These are phyloP conservation scores for Metarhizium guizhouense DNA, from an alignment of 2,329 filamentous ascomycete species.

Conservation along the genomic window DNA sequence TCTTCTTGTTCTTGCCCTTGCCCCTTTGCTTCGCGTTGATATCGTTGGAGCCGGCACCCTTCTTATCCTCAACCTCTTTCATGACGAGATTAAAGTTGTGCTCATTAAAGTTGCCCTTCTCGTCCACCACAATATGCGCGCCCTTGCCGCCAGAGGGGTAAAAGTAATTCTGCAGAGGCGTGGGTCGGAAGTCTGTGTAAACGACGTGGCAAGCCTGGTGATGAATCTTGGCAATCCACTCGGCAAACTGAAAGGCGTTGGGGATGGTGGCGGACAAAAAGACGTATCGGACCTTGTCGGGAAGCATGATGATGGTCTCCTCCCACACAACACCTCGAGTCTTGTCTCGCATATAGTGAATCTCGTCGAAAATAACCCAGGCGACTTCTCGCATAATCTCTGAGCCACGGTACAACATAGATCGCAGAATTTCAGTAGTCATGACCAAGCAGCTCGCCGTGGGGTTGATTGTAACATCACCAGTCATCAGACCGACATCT, in stretches of 20 bases:
- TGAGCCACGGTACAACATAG: conserved; percentile 95
- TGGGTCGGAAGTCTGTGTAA: conserved; percentile 96
- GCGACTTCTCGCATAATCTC: conserved; percentile 99
- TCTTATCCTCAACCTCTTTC: conserved; percentile 78
- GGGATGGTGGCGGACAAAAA: conserved; percentile 97
- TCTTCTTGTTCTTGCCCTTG: conserved; percentile 85
- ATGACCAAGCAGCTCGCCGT: conserved; percentile 97
- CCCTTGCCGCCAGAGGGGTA: conserved; percentile 89
- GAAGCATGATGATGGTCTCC: conserved; percentile 94
- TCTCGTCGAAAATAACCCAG: conserved; percentile 98
- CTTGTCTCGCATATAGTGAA: conserved; percentile 97
- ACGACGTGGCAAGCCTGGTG: conserved; percentile 97
- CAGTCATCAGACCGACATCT: conserved; percentile 96
- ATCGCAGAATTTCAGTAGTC: conserved; percentile 98
- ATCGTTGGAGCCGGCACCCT: conserved; percentile 75
- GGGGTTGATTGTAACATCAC: conserved; percentile 98
- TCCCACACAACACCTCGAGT: conserved; percentile 96
- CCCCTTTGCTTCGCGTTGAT: conserved; percentile 73
- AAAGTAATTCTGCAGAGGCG: conserved; percentile 94
- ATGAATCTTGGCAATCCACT: conserved; percentile 98
- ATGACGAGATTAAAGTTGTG: conserved; percentile 97
- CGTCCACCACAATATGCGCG: conserved; percentile 89
- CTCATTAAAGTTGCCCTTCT: conserved; percentile 92
- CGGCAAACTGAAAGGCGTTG: conserved; percentile 97
- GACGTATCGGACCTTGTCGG: conserved; percentile 97